Conservation (phyloP, 306 rosid species). For the Castanea sativa region DNA sequence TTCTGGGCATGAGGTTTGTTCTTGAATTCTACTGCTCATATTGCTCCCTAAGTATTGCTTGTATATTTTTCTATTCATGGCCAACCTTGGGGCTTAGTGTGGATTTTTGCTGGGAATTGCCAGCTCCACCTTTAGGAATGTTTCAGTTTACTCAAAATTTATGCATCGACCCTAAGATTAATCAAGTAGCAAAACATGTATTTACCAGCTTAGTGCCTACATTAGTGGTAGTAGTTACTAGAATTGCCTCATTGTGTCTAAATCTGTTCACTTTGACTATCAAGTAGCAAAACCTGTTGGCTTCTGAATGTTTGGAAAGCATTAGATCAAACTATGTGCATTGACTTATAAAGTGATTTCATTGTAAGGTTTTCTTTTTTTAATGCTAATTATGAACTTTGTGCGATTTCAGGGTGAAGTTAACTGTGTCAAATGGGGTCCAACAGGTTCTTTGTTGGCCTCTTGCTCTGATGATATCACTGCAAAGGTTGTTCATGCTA, state of each 20-base stretch:
- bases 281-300: not conserved
- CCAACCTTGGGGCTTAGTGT: not conserved
- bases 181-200: slow-evolving; percentile 15
- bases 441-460: slow-evolving; percentile 83
- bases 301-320: not conserved
- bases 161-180: slow-evolving; percentile 3
- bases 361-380: not conserved
- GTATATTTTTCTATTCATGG: not conserved
- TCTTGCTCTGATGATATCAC: slow-evolving; percentile 93
- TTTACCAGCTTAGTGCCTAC: not conserved
- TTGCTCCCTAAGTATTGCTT: not conserved
- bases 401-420: slow-evolving; percentile 70
- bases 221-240: slow-evolving; percentile 7
- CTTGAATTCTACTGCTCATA: not conserved
- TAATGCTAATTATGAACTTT: slow-evolving; percentile 18
- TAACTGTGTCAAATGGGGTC: slow-evolving; percentile 97
- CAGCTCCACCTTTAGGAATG: not conserved
- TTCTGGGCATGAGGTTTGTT: slow-evolving; percentile 81
- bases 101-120: slow-evolving; percentile 7
- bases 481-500: slow-evolving; percentile 59
- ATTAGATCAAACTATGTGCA: not conserved
- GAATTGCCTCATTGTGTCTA: slow-evolving; percentile 19
- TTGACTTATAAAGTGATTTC: not conserved
- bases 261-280: not conserved
- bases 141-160: not conserved